These are phyloP conservation scores for Pterocarpus macrocarpus DNA, from an alignment of 306 rosid genomes.

Conservation along the genomic window DNA sequence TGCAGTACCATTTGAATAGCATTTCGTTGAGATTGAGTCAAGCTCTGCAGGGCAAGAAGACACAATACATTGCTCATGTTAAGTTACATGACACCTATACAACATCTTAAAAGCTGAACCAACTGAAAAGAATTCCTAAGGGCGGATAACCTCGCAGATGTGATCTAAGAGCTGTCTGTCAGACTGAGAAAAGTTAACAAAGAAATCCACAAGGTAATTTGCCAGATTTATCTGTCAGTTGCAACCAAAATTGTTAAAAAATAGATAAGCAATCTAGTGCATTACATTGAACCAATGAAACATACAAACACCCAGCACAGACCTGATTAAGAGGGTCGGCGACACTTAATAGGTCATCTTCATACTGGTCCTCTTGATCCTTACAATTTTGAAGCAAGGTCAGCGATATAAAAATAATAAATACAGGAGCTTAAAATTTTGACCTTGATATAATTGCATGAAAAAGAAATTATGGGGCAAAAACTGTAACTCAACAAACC, in stretches of 20 bases:
- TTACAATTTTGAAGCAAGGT: conserved; percentile 52
- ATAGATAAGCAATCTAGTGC: not conserved
- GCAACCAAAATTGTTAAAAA: conserved; percentile 25
- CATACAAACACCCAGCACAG: conserved; percentile 10
- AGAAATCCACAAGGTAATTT: conserved; percentile 72
- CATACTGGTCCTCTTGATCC: conserved; percentile 85
- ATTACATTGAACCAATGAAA: not conserved
- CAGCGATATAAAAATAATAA: conserved; percentile 31
- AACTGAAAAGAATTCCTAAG: conserved; percentile 8
- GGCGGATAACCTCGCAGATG: conserved; percentile 69
- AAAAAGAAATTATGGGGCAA: not conserved
- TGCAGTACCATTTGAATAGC: conserved; percentile 68
- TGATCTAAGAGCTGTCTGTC: conserved; percentile 69
- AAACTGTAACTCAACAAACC: conserved; percentile 59
- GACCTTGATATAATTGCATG: conserved; percentile 27
- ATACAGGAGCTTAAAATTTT: not conserved
- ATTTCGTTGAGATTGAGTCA: conserved; percentile 70
- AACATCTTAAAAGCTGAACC: not conserved
- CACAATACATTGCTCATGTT: conserved; percentile 31
- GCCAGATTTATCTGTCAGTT: conserved; percentile 78
- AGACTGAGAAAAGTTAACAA: conserved; percentile 67
- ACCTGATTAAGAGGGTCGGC: conserved; percentile 96
- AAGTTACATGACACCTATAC: not conserved
- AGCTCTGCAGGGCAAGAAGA: conserved; percentile 64
- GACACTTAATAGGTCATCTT: conserved; percentile 72